These are phyloP conservation scores for Cicer arietinum DNA, from an alignment of 306 rosid species.

Conservation along the genomic window DNA sequence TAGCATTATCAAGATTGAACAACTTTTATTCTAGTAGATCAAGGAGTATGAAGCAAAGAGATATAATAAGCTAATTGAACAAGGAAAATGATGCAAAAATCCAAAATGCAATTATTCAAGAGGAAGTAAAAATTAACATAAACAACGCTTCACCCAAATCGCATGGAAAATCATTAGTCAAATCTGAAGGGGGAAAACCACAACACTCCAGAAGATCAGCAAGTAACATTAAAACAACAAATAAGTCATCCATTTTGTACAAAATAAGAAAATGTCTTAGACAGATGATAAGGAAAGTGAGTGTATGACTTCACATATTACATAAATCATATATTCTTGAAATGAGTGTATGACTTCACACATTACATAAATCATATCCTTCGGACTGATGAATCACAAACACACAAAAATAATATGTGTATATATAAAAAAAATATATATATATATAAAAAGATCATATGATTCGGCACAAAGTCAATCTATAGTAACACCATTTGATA, in stretches of 20 bases:
- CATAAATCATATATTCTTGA: background rate
- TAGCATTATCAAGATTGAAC: constrained; percentile 51
- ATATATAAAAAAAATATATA: too few species aligned
- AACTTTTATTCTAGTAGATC: constrained; percentile 37
- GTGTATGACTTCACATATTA: constrained; percentile 30
- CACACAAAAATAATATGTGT: too few species aligned
- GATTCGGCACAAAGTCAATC: too few species aligned
- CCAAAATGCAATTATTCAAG: constrained; percentile 30
- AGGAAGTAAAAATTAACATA: constrained; percentile 20
- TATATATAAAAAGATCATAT: too few species aligned
- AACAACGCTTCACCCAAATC: constrained; percentile 32
- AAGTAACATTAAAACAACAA: constrained; percentile 27
- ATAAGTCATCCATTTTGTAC: constrained; percentile 42
- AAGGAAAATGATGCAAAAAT: constrained; percentile 20
- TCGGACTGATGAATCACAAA: too few species aligned
- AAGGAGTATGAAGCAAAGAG: constrained; percentile 39
- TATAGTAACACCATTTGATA: too few species aligned
- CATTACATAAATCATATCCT: too few species aligned
- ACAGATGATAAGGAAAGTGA: constrained; percentile 38
- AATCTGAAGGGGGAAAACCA: constrained; percentile 38
- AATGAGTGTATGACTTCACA: too few species aligned
- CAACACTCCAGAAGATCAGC: constrained; percentile 42
- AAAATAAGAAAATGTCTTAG: constrained; percentile 41
- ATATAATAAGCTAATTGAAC: constrained; percentile 14
- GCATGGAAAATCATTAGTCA: constrained; percentile 27